A percentile compares a stretch with the other conserved stretches of the same genome.
phyloP scores from a whole-genome alignment of 345 rosid species.

The Turritis glabra region DNA sequence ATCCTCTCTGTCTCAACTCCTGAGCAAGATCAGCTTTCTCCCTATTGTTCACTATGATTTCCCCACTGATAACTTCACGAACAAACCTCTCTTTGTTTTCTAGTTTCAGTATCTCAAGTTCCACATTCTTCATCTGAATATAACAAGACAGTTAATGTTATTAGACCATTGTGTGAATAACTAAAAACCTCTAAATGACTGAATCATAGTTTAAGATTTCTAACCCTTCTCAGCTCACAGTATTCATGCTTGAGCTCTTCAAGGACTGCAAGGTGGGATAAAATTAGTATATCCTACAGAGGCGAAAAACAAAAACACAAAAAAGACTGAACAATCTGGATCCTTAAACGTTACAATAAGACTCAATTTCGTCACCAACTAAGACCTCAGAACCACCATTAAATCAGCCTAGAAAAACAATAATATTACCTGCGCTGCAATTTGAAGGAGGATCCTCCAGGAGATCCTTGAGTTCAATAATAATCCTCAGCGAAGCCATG shows the following conservation, averaged over 20 bases:
- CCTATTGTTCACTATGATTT: slow-evolving; percentile 78
- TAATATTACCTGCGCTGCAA: not conserved
- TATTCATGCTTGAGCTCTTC: slow-evolving; percentile 73
- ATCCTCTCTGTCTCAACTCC: slow-evolving; percentile 76
- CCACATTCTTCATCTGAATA: slow-evolving; percentile 53
- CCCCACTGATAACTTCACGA: slow-evolving; percentile 76
- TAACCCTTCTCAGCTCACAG: slow-evolving; percentile 70
- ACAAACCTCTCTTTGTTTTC: slow-evolving; percentile 83
- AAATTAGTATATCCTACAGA: not conserved
- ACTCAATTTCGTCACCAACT: not conserved
- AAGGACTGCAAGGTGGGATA: slow-evolving; percentile 59
- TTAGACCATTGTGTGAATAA: not conserved
- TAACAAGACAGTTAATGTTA: not conserved
- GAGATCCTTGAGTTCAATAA: not conserved
- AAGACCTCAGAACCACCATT: not conserved
- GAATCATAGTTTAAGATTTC: not conserved
- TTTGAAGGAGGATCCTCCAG: not conserved
- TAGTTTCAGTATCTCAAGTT: slow-evolving; percentile 60
- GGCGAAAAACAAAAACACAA: no score
- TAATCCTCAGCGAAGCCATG: not conserved
- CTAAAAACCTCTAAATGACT: not conserved
- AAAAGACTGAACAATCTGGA: no score
- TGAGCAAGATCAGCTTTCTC: slow-evolving; percentile 69
- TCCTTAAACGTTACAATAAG: no score
- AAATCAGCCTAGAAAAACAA: not conserved